Evolutionary conservation across 169 alveolate species (phyloP).

Genomic region (Plasmodium gaboni): DNA sequence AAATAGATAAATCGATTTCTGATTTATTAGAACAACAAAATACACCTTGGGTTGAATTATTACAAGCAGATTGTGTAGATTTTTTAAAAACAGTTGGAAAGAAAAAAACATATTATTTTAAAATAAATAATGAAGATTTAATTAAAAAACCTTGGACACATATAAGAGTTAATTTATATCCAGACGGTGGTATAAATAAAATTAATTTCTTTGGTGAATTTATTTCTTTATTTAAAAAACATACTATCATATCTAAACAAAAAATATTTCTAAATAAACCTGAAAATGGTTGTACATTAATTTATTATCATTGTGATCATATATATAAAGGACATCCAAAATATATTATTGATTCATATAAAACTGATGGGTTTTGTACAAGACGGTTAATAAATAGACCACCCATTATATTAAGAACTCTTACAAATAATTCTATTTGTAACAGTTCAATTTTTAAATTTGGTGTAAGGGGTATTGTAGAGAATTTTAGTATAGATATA

Average conservation of each 20-base stretch:
- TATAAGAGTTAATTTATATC: conserved; percentile 69
- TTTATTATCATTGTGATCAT: conserved; percentile 62
- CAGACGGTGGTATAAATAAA: conserved; percentile 76
- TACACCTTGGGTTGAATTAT: conserved; percentile 75
- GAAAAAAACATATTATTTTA: conserved; percentile 61
- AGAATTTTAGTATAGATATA: conserved; percentile 60
- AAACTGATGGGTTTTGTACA: conserved; percentile 60
- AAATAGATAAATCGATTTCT: conserved; percentile 71
- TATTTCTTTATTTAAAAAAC: conserved; percentile 66
- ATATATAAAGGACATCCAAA: conserved; percentile 70
- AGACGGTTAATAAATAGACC: conserved; percentile 65
- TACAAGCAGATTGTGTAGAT: conserved; percentile 75
- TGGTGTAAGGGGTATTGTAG: conserved; percentile 73
- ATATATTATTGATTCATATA: conserved; percentile 48
- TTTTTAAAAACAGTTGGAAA: conserved; percentile 35
- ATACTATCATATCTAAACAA: conserved; percentile 68
- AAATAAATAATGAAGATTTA: conserved; percentile 43
- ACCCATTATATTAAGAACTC: conserved; percentile 63
- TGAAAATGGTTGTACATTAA: conserved; percentile 73
- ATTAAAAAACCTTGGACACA: conserved; percentile 71
- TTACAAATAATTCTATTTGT: conserved; percentile 39
- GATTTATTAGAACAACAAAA: conserved; percentile 64
- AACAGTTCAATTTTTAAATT: conserved; percentile 58
- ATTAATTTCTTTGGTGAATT: conserved; percentile 67
- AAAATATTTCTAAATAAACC: conserved; percentile 71